Evolutionary conservation across 1,284 basidiomycete genomes (phyloP), one percentile per base, ranked within the genome.

Genomic region (Trametes hirsuta): DNA sequence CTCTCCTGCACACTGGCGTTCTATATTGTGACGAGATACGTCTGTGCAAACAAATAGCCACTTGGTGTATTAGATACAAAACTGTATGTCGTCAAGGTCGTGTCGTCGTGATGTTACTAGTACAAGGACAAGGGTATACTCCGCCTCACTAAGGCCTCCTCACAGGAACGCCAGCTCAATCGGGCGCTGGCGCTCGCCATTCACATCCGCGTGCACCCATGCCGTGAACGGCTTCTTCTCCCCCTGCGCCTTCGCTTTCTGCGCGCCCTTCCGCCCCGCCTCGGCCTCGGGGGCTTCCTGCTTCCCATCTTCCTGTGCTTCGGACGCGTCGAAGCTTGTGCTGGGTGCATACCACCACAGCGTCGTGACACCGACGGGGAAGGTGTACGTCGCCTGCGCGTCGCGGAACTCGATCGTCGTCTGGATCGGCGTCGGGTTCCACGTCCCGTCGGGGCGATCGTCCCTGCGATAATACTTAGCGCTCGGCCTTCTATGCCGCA

Each of bases 361-460:
- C n/a, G 77, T 79, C 12, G 77, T 78, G 22, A 79, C 81, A 24
- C 85, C 86, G 14, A 87, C 85, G 0, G 85, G 85, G 77, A 88
- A 88, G 18, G 84, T 86, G 68, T 84, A 85, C 3, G 74, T 81
- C 9, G 84, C 86, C 79, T 89, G 87, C 76, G 78, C 78, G 0
- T 85, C 88, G 52, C 84, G 77, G 74, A 90, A 91, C 64, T 84
- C 81, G 59, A 91, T 90, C 3, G 88, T 90, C 0, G 87, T 75
- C 41, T 69, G 72, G 1, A 91, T 83, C 0, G 86, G 79, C 39
- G 76, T 77, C 0, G 87, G 87, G 64, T 87, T 81, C 85, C 84
- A 88, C 10, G 74, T 72, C 5, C 78, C 77, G 39, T 76, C 75
- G 6, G 70, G 70, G 45, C 74, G 77, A 63, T 88, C 86, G 58